Evolutionary conservation across 1,284 basidiomycete genomes (phyloP).

Genomic region (Ustilago cynodontis): DNA sequence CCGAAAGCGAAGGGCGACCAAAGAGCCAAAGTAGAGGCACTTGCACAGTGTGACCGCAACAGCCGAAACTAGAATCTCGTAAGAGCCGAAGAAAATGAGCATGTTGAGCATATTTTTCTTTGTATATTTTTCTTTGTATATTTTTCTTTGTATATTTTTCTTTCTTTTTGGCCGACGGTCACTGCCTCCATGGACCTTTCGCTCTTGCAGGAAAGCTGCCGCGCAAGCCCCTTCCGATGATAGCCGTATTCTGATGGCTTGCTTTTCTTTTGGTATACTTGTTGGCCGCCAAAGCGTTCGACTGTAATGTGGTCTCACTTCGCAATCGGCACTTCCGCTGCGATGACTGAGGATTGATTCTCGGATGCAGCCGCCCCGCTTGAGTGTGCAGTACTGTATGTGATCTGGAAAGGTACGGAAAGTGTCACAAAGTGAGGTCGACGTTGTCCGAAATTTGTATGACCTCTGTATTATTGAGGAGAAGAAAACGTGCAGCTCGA

Average conservation of each 20-base stretch:
- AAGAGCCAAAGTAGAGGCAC: not conserved
- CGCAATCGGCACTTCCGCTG: not conserved
- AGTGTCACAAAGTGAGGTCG: not conserved
- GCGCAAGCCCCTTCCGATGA: slow-evolving; percentile 1
- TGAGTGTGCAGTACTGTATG: no score
- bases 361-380: slow-evolving; percentile 16
- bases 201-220: not conserved
- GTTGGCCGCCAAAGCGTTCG: not conserved
- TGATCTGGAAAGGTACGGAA: not conserved
- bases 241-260: not conserved
- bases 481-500: not conserved
- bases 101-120: no score
- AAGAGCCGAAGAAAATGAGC: slow-evolving; percentile 22
- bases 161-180: not conserved
- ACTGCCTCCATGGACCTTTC: not conserved
- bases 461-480: no score
- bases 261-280: not conserved
- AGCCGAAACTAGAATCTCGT: slow-evolving; percentile 22
- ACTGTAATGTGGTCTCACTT: not conserved
- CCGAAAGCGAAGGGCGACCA: slow-evolving; percentile 14
- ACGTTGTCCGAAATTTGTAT: not conserved
- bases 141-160: not conserved
- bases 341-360: not conserved
- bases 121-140: no score
- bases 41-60: slow-evolving; percentile 19